Conservation (phyloP, 495 filamentous ascomycete species). For the Xylaria intraflava region DNA sequence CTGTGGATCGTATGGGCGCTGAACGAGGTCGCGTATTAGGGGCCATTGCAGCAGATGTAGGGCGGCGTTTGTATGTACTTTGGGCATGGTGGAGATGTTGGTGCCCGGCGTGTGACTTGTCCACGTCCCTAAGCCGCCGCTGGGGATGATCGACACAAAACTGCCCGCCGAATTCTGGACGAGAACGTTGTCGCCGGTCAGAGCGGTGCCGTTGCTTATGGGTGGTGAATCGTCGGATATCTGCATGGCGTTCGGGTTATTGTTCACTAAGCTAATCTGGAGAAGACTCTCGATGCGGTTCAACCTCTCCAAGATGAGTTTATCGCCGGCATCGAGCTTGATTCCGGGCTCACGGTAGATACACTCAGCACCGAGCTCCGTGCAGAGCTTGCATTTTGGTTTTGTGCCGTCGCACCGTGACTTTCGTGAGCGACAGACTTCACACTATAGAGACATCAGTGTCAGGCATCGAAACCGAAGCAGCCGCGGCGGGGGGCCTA, state of each 20-base stretch:
- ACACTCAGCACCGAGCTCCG: slow-evolving; percentile 74
- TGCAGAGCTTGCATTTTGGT: slow-evolving; percentile 76
- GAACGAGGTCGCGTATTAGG: slow-evolving; percentile 68
- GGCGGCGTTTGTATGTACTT: slow-evolving; percentile 71
- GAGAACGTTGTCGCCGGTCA: slow-evolving; percentile 58
- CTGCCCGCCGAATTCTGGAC: slow-evolving; percentile 35
- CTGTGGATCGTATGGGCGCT: slow-evolving; percentile 68
- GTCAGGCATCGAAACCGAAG: neutral
- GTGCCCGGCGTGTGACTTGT: slow-evolving; percentile 48
- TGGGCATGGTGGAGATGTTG: slow-evolving; percentile 80
- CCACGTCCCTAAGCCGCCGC: slow-evolving; percentile 68
- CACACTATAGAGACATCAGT: slow-evolving; percentile 49
- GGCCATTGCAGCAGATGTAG: slow-evolving; percentile 76
- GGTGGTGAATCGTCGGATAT: slow-evolving; percentile 55
- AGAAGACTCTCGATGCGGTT: slow-evolving; percentile 70
- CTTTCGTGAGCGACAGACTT: slow-evolving; percentile 78
- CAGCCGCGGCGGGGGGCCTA: slow-evolving; percentile 36
- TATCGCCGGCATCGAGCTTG: slow-evolving; percentile 81
- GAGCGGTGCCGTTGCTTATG: slow-evolving; percentile 61
- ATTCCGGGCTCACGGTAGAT: slow-evolving; percentile 80
- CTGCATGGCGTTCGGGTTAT: slow-evolving; percentile 37
- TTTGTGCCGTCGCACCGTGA: slow-evolving; percentile 78
- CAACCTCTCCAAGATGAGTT: slow-evolving; percentile 72
- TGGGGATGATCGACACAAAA: slow-evolving; percentile 54
- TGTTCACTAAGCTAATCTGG: slow-evolving; percentile 54